Conservation (phyloP, 768 basidiomycete species). For the Rhizopogon roseolus region DNA sequence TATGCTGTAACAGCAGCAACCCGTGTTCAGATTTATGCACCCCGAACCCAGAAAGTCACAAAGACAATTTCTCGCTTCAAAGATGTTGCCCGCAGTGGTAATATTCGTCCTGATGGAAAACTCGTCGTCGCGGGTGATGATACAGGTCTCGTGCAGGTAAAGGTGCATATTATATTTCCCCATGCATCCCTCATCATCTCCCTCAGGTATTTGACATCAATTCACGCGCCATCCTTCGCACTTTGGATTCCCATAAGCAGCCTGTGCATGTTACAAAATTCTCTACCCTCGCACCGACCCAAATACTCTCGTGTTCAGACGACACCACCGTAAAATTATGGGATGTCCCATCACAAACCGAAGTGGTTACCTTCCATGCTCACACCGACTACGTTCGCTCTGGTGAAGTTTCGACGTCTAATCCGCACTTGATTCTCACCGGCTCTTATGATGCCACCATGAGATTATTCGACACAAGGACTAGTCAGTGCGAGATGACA, state of each 20-base stretch:
- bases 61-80: slow-evolving; percentile 98
- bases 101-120: slow-evolving; percentile 90
- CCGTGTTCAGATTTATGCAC: slow-evolving; percentile 91
- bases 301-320: slow-evolving; percentile 91
- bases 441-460: slow-evolving; percentile 95
- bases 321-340: slow-evolving; percentile 92
- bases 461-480: slow-evolving; percentile 81
- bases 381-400: slow-evolving; percentile 97
- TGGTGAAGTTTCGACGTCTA: slow-evolving; percentile 78
- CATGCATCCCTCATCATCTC: slow-evolving; percentile 1
- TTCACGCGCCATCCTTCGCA: slow-evolving; percentile 89
- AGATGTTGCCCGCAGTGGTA: slow-evolving; percentile 87
- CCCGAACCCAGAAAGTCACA: slow-evolving; percentile 91
- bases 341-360: slow-evolving; percentile 89
- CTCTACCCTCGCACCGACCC: slow-evolving; percentile 74
- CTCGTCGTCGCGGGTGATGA: slow-evolving; percentile 95
- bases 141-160: slow-evolving; percentile 77
- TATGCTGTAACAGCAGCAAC: slow-evolving; percentile 96
- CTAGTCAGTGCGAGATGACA: slow-evolving; percentile 78
- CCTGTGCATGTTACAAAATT: slow-evolving; percentile 95
- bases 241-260: slow-evolving; percentile 90
- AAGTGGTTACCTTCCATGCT: slow-evolving; percentile 71
- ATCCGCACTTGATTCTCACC: slow-evolving; percentile 82
- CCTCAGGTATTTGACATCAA: slow-evolving; percentile 86
- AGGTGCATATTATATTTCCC: background rate